These are phyloP conservation scores for Suillus americanus DNA, from an alignment of 768 basidiomycete species.

Conservation along the genomic window DNA sequence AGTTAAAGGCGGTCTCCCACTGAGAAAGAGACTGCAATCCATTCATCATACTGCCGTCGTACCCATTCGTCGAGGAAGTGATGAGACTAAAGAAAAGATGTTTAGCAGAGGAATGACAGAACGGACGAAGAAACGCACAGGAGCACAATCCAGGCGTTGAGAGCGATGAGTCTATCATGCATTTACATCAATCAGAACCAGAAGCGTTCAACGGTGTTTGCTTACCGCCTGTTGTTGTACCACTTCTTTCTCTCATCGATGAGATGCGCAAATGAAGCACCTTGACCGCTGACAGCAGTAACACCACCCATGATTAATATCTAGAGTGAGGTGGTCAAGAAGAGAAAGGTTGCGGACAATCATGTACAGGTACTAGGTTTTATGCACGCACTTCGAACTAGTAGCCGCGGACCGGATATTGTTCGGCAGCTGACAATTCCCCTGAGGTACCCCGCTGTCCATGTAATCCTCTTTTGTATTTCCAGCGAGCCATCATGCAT, in stretches of 20 bases:
- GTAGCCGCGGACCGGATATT: conserved; percentile 9
- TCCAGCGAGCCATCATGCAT: neutral
- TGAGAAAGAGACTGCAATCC: conserved; percentile 67
- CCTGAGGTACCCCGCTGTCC: conserved; percentile 20
- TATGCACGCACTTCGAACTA: conserved; percentile 11
- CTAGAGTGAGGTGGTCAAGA: conserved; percentile 1
- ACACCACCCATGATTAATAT: conserved; percentile 49
- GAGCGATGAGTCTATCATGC: conserved; percentile 48
- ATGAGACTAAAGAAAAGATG: conserved; percentile 47
- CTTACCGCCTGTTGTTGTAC: conserved; percentile 77
- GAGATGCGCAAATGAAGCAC: conserved; percentile 49
- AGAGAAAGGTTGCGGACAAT: conserved; percentile 17
- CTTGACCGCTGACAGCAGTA: conserved; percentile 30
- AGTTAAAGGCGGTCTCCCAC: conserved; percentile 63
- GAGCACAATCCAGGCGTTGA: conserved; percentile 71
- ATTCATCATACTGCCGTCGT: conserved; percentile 81
- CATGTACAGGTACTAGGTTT: conserved; percentile 21
- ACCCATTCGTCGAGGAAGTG: conserved; percentile 75
- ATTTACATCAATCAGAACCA: neutral
- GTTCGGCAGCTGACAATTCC: conserved; percentile 15
- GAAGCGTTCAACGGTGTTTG: neutral
- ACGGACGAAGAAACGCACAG: conserved; percentile 40
- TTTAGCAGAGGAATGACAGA: conserved; percentile 5
- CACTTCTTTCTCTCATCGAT: conserved; percentile 67
- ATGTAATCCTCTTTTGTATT: neutral